Conservation (phyloP, 495 filamentous ascomycete genomes). For the Podospora bellae-mahoneyi region DNA sequence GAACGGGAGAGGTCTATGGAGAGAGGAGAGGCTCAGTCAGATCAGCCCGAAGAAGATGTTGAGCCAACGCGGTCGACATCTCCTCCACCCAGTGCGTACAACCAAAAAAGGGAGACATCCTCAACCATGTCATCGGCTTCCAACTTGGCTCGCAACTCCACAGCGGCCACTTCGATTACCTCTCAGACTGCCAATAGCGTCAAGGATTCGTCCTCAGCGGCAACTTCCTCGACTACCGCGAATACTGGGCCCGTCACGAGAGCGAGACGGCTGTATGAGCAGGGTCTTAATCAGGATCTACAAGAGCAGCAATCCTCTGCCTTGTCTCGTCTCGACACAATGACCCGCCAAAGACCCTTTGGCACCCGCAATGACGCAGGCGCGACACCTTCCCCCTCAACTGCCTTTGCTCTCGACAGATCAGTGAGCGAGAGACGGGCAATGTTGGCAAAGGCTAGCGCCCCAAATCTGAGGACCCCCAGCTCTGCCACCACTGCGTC, state of each 20-base stretch:
- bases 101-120: constrained; percentile 74
- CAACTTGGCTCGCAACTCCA: constrained; percentile 69
- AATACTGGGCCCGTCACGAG: constrained; percentile 53
- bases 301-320: constrained; percentile 78
- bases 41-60: constrained; percentile 38
- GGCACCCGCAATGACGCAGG: constrained; percentile 46
- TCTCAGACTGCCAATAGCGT: constrained; percentile 60
- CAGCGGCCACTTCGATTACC: constrained; percentile 87
- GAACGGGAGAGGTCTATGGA: constrained; percentile 54
- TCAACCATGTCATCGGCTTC: constrained; percentile 82
- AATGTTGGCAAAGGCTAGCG: constrained; percentile 44
- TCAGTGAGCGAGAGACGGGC: constrained; percentile 33
- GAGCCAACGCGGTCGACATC: constrained; percentile 53
- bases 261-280: constrained; percentile 78
- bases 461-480: constrained; percentile 45
- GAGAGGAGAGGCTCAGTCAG: constrained; percentile 22
- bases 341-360: constrained; percentile 56
- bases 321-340: constrained; percentile 71
- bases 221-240: constrained; percentile 31
- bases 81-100: constrained; percentile 58
- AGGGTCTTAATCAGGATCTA: constrained; percentile 71
- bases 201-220: constrained; percentile 42
- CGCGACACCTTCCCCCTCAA: constrained; percentile 30
- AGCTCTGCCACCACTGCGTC: constrained; percentile 39
- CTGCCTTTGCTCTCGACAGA: constrained; percentile 32